These are phyloP conservation scores for Avicennia marina DNA, from an alignment of 257 asterid genomes.

Conservation along the genomic window DNA sequence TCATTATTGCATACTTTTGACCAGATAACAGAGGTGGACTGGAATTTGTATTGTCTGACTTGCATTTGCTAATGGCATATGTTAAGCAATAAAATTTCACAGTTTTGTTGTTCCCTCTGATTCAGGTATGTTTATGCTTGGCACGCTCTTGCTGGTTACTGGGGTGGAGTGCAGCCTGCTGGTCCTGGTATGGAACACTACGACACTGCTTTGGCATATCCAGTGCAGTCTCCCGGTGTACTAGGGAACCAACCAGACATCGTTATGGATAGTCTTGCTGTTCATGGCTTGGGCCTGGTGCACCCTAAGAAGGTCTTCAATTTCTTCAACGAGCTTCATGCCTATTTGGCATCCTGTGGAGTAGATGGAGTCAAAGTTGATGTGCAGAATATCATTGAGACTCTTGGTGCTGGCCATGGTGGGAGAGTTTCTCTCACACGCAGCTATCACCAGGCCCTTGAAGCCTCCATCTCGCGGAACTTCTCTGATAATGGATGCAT, in stretches of 20 bases:
- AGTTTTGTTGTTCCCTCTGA: neutral
- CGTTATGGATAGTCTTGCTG: slow-evolving; percentile 89
- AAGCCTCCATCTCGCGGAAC: slow-evolving; percentile 73
- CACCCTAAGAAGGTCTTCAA: slow-evolving; percentile 81
- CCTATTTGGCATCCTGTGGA: slow-evolving; percentile 87
- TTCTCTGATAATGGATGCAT: slow-evolving; percentile 83
- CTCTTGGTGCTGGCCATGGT: slow-evolving; percentile 95
- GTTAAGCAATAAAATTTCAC: neutral
- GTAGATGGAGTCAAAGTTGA: slow-evolving; percentile 96
- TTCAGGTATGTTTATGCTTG: slow-evolving; percentile 68
- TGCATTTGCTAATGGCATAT: neutral
- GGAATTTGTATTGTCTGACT: neutral
- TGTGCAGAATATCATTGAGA: slow-evolving; percentile 91
- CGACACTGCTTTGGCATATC: slow-evolving; percentile 74
- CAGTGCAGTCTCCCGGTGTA: slow-evolving; percentile 87
- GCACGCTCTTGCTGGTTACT: slow-evolving; percentile 92
- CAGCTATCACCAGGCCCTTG: slow-evolving; percentile 85
- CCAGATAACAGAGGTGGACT: too few relatives aligned
- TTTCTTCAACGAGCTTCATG: slow-evolving; percentile 86
- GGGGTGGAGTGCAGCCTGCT: slow-evolving; percentile 97
- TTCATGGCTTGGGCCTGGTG: slow-evolving; percentile 85
- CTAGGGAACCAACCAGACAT: slow-evolving; percentile 91
- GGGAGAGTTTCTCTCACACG: slow-evolving; percentile 90
- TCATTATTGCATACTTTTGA: too few relatives aligned
- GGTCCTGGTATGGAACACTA: slow-evolving; percentile 86